phyloP scores from a whole-genome alignment of 2,329 filamentous ascomycete species.

The Pezicula neosporulosa region DNA sequence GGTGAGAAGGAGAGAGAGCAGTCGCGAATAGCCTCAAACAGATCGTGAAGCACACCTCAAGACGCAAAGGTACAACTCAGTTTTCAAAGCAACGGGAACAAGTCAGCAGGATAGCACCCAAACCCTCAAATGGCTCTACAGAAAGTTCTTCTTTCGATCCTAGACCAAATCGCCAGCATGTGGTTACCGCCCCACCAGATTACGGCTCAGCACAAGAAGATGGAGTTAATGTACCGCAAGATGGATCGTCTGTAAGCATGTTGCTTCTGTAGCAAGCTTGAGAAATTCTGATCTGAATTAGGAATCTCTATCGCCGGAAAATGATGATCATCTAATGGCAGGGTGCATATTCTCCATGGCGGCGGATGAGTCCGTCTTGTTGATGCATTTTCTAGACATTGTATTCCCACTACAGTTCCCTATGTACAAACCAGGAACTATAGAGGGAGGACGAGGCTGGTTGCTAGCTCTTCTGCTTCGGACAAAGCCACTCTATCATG shows the following conservation, averaged over 20 bases:
- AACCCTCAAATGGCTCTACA: slow-evolving; percentile 2
- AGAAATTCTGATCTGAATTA: slow-evolving; percentile 3
- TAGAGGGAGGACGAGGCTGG: slow-evolving; percentile 57
- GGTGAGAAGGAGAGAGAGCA: slow-evolving; percentile 36
- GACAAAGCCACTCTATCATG: slow-evolving; percentile 56
- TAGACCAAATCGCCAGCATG: slow-evolving; percentile 1
- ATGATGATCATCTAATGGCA: background rate
- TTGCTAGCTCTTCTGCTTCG: slow-evolving; percentile 52
- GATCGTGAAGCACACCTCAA: slow-evolving; percentile 45
- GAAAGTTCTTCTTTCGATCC: slow-evolving; percentile 8
- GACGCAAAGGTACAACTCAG: slow-evolving; percentile 38
- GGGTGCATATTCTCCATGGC: slow-evolving; percentile 7
- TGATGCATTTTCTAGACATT: slow-evolving; percentile 60
- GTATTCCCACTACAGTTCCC: slow-evolving; percentile 62
- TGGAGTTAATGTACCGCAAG: slow-evolving; percentile 3
- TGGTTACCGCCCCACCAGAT: slow-evolving; percentile 2
- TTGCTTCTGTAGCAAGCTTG: background rate
- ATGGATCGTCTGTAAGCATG: slow-evolving; percentile 13
- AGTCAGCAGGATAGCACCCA: slow-evolving; percentile 14
- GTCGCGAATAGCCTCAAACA: slow-evolving; percentile 51
- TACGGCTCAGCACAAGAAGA: background rate
- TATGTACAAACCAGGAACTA: slow-evolving; percentile 54
- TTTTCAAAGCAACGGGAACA: slow-evolving; percentile 5
- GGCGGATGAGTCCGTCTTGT: slow-evolving; percentile 22
- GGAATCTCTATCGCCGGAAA: background rate